phyloP scores from a whole-genome alignment of 495 filamentous ascomycete genomes.

The Choiromyces venosus region DNA sequence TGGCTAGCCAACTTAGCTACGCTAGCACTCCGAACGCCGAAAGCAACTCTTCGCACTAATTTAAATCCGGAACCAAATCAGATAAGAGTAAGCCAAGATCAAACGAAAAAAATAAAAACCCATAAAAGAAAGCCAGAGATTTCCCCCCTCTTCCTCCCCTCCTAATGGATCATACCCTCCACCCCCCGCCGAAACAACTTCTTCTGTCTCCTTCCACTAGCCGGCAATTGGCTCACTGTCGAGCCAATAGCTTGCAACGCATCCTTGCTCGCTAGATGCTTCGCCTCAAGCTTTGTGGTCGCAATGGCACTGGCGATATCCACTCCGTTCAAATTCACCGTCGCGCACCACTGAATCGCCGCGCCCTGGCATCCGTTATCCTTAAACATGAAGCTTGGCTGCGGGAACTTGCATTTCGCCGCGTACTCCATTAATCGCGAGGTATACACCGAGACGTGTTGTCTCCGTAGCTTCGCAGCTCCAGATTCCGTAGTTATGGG shows the following conservation, averaged over 20 bases:
- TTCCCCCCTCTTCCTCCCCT: too few species aligned
- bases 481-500: not conserved
- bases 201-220: constrained; percentile 13
- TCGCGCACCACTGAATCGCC: constrained; percentile 33
- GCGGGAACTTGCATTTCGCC: constrained; percentile 31
- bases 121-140: too few species aligned
- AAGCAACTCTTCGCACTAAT: not conserved
- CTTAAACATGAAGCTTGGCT: constrained; percentile 31
- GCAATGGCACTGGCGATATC: constrained; percentile 28
- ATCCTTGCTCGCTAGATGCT: constrained; percentile 34
- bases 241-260: constrained; percentile 22
- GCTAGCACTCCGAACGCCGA: not conserved
- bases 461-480: constrained; percentile 28
- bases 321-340: constrained; percentile 23
- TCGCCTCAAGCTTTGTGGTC: constrained; percentile 37
- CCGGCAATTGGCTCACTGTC: not conserved
- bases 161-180: constrained; percentile 6
- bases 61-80: not conserved
- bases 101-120: not conserved
- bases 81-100: not conserved
- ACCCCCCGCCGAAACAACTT: constrained; percentile 17
- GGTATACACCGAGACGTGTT: constrained; percentile 37
- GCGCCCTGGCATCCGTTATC: constrained; percentile 36
- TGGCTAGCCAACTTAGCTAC: not conserved
- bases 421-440: constrained; percentile 39